phyloP scores from a whole-genome alignment of 495 filamentous ascomycete species.

The Penicillium arizonense region DNA sequence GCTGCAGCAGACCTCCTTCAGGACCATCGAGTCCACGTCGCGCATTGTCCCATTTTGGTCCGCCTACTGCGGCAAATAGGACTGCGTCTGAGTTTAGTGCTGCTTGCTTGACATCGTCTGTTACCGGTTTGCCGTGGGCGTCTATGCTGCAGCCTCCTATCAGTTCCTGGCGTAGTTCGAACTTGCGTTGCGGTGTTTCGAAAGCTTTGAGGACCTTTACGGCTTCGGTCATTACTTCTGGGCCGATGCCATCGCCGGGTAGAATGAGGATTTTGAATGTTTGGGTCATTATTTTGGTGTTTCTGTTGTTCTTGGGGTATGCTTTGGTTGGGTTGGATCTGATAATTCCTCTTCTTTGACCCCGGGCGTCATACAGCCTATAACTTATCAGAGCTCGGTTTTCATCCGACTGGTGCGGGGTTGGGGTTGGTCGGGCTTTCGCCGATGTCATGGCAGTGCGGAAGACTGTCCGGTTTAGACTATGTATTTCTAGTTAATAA shows the following conservation, averaged over 20 bases:
- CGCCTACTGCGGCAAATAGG: slow-evolving; percentile 50
- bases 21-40: slow-evolving; percentile 44
- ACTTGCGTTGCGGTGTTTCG: slow-evolving; percentile 34
- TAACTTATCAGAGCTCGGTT: slow-evolving; percentile 20
- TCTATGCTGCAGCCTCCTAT: slow-evolving; percentile 51
- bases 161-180: slow-evolving; percentile 43
- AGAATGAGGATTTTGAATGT: slow-evolving; percentile 51
- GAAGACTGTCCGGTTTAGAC: neutral
- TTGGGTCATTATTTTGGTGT: slow-evolving; percentile 16
- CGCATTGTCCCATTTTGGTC: slow-evolving; percentile 48
- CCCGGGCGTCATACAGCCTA: neutral
- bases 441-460: slow-evolving; percentile 7
- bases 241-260: slow-evolving; percentile 55
- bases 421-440: slow-evolving; percentile 14
- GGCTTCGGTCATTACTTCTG: slow-evolving; percentile 53
- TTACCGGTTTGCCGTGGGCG: slow-evolving; percentile 42
- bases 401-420: slow-evolving; percentile 23
- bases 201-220: slow-evolving; percentile 50
- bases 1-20: slow-evolving; percentile 44
- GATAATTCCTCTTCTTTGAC: neutral
- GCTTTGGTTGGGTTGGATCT: neutral
- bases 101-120: slow-evolving; percentile 42
- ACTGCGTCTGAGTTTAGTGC: slow-evolving; percentile 44
- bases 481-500: too few relatives aligned
- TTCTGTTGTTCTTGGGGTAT: neutral